phyloP scores from a whole-genome alignment of 1,284 basidiomycete species.

The Ceratobasidium sp. region DNA sequence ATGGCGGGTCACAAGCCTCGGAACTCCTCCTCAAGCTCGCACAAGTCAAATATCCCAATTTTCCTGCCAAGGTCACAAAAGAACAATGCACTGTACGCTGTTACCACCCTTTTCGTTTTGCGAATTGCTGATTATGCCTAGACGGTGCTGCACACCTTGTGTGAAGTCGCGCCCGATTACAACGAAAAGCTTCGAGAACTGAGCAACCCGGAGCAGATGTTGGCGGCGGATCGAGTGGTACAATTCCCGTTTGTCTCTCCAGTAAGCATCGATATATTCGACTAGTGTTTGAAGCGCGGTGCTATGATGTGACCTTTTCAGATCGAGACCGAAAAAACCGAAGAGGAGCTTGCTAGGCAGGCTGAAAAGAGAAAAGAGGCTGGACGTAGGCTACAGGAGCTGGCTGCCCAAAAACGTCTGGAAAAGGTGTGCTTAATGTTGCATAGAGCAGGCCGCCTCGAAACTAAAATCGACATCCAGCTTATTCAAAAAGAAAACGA shows the following conservation, averaged over 20 bases:
- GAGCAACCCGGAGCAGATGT: slow-evolving; percentile 72
- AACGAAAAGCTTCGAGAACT: slow-evolving; percentile 73
- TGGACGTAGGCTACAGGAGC: slow-evolving; percentile 89
- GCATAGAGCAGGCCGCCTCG: neutral
- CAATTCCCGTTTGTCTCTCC: slow-evolving; percentile 87
- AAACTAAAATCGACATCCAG: slow-evolving; percentile 57
- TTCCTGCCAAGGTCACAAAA: slow-evolving; percentile 68
- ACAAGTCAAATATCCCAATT: slow-evolving; percentile 96
- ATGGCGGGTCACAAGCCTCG: slow-evolving; percentile 90
- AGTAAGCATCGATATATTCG: slow-evolving; percentile 53
- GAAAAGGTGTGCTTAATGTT: slow-evolving; percentile 75
- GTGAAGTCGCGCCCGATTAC: slow-evolving; percentile 88
- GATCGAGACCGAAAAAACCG: slow-evolving; percentile 86
- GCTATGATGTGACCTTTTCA: slow-evolving; percentile 49
- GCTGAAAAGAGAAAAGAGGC: slow-evolving; percentile 87
- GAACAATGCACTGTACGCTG: slow-evolving; percentile 64
- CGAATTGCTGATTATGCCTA: slow-evolving; percentile 58
- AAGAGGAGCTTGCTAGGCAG: slow-evolving; percentile 85
- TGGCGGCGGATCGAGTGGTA: slow-evolving; percentile 76
- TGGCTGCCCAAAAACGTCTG: slow-evolving; percentile 86
- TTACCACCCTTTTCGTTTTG: slow-evolving; percentile 50
- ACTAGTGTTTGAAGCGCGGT: neutral
- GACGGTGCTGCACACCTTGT: slow-evolving; percentile 92
- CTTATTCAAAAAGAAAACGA: slow-evolving; percentile 86
- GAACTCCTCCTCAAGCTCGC: slow-evolving; percentile 93